Evolutionary conservation across 192 early-diverging fungal species (phyloP), one percentile per base, ranked within the genome.

Genomic region (Linderina pennispora): DNA sequence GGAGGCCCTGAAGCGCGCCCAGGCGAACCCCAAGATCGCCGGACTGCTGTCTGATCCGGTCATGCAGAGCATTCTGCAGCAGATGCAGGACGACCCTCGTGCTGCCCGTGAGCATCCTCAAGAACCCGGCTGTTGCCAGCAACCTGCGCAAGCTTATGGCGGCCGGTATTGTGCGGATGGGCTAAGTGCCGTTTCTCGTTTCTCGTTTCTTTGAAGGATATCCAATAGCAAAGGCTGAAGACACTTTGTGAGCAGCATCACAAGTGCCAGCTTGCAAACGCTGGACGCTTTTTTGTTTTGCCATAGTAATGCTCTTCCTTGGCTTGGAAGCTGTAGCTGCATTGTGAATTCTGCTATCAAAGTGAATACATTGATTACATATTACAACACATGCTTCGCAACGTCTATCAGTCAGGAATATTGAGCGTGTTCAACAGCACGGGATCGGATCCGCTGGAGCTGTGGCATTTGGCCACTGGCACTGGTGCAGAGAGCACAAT

Each of bases 21-120:
- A 87, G 65, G 78, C 86, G 36, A 84, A 99, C 63, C 96, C 96
- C 43, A 93, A 95, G 70, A 83, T 97, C 16, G 78, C 81, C 53
- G 73, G 75, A 45, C 81, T 97, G 49, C 74, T 99, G 62, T 77
- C 56, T 16, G 94, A 99, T 68, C 96, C 96, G 11, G 81, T 90
- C 49, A 99, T 99, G 96, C 87, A 90, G 58, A 80, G 81, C 63
- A 97, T 99, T 48, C 80, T 99, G 52, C 83, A 92, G 67, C 93
- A 96, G 70, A 96, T 96, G 91, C 91, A 97, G 69, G 77, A 86
- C 48, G 90, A 99, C 63, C 96, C 96, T 8, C 77, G 79, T 43
- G 94, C 96, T 26, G 85, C 84, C 21, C 82, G 82, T 46, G 94
- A 96, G 74, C 94, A 99, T 53, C 75, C n/a, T 99, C 69, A 92